Percentiles rank a stretch among this genome's conserved stretches.
Conservation (phyloP, 345 rosid genomes). For the Clausena lansium region DNA sequence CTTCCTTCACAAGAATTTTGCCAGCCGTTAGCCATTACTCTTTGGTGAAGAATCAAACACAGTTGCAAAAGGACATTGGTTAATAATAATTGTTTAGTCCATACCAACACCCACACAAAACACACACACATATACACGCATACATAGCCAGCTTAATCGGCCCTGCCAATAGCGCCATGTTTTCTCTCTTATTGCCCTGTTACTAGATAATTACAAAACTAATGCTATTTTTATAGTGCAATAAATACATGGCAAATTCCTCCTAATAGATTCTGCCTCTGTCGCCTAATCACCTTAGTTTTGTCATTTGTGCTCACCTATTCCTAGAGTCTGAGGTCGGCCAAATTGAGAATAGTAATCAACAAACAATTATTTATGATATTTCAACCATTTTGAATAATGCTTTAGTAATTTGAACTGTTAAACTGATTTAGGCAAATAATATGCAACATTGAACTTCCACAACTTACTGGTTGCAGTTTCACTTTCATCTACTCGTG, state of each 20-base stretch:
- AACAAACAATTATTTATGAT: no score
- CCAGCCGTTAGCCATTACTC: no score
- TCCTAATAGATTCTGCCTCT: neutral
- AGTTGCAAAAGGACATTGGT: neutral
- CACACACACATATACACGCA: no score
- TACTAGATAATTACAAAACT: neutral
- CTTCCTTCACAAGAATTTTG: neutral
- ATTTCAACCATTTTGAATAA: neutral
- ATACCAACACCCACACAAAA: no score
- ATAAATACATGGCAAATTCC: neutral
- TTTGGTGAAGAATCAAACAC: neutral
- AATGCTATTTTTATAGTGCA: neutral
- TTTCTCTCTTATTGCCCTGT: neutral
- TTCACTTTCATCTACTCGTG: neutral
- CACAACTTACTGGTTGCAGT: neutral
- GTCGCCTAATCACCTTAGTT: neutral
- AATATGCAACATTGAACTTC: no score
- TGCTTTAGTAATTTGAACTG: neutral
- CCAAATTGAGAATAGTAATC: neutral
- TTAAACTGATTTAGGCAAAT: neutral
- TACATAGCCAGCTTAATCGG: no score
- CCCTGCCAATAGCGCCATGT: neutral
- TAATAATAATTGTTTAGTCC: no score
- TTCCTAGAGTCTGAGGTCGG: neutral
- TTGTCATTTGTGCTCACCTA: neutral